Conservation (phyloP, 768 basidiomycete genomes). For the Lenzites betulinus region DNA sequence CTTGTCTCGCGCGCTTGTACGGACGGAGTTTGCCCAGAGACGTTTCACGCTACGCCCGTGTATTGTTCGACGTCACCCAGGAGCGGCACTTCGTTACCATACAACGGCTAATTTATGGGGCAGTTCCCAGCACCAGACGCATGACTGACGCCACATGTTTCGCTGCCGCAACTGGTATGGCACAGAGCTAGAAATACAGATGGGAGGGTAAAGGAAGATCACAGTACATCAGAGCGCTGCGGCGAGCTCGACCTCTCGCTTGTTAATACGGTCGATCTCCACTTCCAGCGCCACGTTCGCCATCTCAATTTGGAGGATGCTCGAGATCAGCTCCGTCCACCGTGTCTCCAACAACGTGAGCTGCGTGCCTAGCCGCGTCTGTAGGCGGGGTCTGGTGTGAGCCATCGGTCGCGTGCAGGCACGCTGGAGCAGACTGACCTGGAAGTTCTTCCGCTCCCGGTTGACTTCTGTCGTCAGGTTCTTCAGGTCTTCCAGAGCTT, state of each 20-base stretch:
- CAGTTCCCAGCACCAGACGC: constrained; percentile 21
- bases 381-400: constrained; percentile 3
- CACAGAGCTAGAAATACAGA: constrained; percentile 20
- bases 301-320: constrained; percentile 91
- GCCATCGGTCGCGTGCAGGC: not conserved
- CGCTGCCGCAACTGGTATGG: not conserved
- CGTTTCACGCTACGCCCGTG: constrained; percentile 1
- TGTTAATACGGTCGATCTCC: constrained; percentile 66
- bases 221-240: constrained; percentile 19
- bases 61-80: constrained; percentile 4
- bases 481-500: constrained; percentile 73
- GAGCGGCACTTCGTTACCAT: constrained; percentile 5
- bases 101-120: constrained; percentile 3
- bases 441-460: constrained; percentile 82
- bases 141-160: not conserved
- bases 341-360: constrained; percentile 79
- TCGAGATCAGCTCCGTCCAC: constrained; percentile 93
- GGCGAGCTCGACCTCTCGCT: constrained; percentile 64
- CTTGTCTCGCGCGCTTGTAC: not conserved
- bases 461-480: constrained; percentile 84
- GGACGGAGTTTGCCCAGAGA: not conserved
- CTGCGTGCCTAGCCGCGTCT: constrained; percentile 81
- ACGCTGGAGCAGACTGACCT: constrained; percentile 48
- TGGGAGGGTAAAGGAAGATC: not conserved
- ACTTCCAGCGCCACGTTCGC: constrained; percentile 87